Evolutionary conservation across 148 eudicot species (phyloP).

Genomic region (Rhododendron henanense): DNA sequence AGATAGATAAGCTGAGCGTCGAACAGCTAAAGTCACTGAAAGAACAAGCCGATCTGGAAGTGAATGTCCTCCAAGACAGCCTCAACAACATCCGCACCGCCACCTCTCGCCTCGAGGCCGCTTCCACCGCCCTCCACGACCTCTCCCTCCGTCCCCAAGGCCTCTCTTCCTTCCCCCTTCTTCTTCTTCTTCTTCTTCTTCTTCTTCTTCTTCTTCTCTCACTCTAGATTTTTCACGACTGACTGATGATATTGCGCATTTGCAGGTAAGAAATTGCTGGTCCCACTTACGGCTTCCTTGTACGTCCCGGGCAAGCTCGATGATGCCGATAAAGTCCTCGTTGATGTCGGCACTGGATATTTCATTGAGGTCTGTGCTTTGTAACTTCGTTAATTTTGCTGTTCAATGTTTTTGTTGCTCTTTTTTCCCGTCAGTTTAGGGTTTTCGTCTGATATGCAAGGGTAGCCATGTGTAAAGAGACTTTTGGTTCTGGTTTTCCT

Average conservation of each 20-base stretch:
- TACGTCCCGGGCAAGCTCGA: slow-evolving; percentile 88
- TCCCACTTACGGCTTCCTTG: slow-evolving; percentile 89
- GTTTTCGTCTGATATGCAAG: not conserved
- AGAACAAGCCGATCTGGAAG: slow-evolving; percentile 77
- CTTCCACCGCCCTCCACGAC: slow-evolving; percentile 72
- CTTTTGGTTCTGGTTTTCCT: not conserved
- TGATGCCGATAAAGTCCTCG: slow-evolving; percentile 72
- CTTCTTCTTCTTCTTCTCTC: not conserved
- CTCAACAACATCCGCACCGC: slow-evolving; percentile 91
- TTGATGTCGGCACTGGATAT: slow-evolving; percentile 95
- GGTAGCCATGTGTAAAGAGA: not conserved
- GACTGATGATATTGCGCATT: not conserved
- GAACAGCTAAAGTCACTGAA: slow-evolving; percentile 78
- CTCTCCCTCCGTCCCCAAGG: slow-evolving; percentile 90
- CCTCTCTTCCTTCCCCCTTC: not conserved
- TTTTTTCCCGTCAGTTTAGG: not conserved
- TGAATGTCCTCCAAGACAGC: slow-evolving; percentile 79
- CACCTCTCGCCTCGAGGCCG: slow-evolving; percentile 74
- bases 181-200: not conserved
- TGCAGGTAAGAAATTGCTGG: slow-evolving; percentile 76
- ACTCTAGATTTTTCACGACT: not conserved
- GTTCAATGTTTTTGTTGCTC: not conserved
- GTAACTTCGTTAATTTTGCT: not conserved
- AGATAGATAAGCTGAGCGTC: slow-evolving; percentile 70
- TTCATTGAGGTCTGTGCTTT: slow-evolving; percentile 61